Percentiles rank a stretch among this genome's conserved stretches.
Conservation (phyloP, 495 filamentous ascomycete species). For the Arthonia radiata region DNA sequence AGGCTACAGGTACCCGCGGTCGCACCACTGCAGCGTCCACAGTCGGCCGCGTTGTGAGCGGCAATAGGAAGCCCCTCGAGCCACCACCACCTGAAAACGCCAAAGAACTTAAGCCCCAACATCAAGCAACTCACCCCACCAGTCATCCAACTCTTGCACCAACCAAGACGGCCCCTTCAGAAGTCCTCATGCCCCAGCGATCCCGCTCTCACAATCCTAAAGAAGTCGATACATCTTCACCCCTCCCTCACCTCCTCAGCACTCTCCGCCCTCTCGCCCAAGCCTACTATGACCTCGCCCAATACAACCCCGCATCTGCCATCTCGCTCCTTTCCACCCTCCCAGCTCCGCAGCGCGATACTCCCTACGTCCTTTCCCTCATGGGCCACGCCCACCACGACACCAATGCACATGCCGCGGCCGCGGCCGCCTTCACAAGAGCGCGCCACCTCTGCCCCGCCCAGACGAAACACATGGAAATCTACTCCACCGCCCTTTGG, state of each 20-base stretch:
- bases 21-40: slow-evolving; percentile 29
- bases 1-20: slow-evolving; percentile 34
- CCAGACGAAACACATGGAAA: slow-evolving; percentile 78
- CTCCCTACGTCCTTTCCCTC: slow-evolving; percentile 82
- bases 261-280: slow-evolving; percentile 58
- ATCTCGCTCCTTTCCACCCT: slow-evolving; percentile 44
- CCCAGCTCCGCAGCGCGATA: slow-evolving; percentile 54
- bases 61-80: slow-evolving; percentile 46
- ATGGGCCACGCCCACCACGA: slow-evolving; percentile 80
- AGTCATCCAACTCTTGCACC: slow-evolving; percentile 3
- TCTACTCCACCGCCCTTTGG: slow-evolving; percentile 95
- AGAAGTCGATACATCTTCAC: not conserved
- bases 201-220: not conserved
- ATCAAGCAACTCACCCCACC: not conserved
- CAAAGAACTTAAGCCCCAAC: slow-evolving; percentile 2
- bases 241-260: slow-evolving; percentile 30
- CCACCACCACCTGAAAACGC: slow-evolving; percentile 38
- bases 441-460: slow-evolving; percentile 53
- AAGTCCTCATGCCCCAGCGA: too few relatives aligned
- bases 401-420: slow-evolving; percentile 56
- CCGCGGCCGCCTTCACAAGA: slow-evolving; percentile 59
- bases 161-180: slow-evolving; percentile 1
- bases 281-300: slow-evolving; percentile 49
- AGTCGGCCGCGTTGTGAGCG: slow-evolving; percentile 67
- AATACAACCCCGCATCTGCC: slow-evolving; percentile 56